phyloP scores from a whole-genome alignment of 2,329 filamentous ascomycete species.

The Trichoderma atroviride region DNA sequence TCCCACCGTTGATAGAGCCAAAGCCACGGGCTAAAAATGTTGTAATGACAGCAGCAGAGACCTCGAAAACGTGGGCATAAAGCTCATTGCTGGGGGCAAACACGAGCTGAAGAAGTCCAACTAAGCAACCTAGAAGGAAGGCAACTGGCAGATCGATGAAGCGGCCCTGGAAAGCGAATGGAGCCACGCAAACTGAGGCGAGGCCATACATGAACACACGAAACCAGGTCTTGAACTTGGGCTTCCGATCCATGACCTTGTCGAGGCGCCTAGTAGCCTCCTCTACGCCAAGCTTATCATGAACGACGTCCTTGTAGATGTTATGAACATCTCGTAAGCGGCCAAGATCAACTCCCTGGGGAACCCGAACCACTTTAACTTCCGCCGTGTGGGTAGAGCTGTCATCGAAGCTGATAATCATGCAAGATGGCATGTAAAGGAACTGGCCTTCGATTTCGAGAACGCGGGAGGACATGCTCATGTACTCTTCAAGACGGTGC shows the following conservation, averaged over 20 bases:
- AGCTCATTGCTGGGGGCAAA: conserved; percentile 74
- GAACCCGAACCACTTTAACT: conserved; percentile 71
- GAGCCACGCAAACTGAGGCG: conserved; percentile 74
- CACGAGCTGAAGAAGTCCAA: conserved; percentile 75
- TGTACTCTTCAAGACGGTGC: conserved; percentile 87
- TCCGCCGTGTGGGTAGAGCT: conserved; percentile 73
- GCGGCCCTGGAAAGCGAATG: conserved; percentile 77
- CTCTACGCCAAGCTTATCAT: conserved; percentile 72
- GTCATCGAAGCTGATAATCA: conserved; percentile 92
- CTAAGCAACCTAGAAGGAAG: conserved; percentile 73
- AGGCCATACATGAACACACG: conserved; percentile 72
- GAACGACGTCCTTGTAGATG: conserved; percentile 81
- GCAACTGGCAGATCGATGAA: conserved; percentile 77
- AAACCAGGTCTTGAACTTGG: conserved; percentile 55
- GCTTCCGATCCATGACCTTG: conserved; percentile 50
- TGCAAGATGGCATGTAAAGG: conserved; percentile 86
- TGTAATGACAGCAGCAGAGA: conserved; percentile 62
- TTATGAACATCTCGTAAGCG: conserved; percentile 74
- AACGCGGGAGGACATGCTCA: conserved; percentile 86
- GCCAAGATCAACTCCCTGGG: conserved; percentile 72
- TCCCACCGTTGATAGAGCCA: conserved; percentile 62
- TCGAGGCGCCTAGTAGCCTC: conserved; percentile 67
- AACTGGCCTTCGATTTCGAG: conserved; percentile 89
- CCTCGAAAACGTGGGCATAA: conserved; percentile 59
- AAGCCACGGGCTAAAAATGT: conserved; percentile 71